Percentiles rank a stretch among this genome's conserved stretches.
Evolutionary conservation across 805 yeast species (phyloP).

Genomic region (Candida mattraensis): DNA sequence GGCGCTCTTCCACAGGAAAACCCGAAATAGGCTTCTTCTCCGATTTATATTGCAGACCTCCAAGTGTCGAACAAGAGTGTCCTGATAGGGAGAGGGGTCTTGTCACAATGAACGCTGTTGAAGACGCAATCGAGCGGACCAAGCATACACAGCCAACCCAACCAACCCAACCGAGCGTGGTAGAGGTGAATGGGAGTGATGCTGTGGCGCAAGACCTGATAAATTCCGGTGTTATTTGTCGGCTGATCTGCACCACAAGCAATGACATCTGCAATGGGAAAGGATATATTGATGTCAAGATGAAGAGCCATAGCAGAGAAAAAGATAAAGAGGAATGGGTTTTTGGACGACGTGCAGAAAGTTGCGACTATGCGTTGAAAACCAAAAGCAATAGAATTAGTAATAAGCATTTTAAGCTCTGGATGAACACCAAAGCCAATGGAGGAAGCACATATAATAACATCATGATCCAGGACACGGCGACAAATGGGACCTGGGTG

Average conservation of each 20-base stretch:
- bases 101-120: constrained; percentile 6
- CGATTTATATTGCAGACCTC: too few species aligned
- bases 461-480: constrained; percentile 64
- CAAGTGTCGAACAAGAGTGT: too few species aligned
- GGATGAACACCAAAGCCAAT: constrained; percentile 52
- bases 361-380: constrained; percentile 62
- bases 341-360: constrained; percentile 66
- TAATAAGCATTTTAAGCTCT: constrained; percentile 66
- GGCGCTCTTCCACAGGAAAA: too few species aligned
- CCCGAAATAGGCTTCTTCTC: too few species aligned
- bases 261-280: constrained; percentile 23
- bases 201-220: constrained; percentile 27
- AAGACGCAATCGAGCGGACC: constrained; percentile 9
- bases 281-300: constrained; percentile 33
- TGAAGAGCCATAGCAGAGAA: constrained; percentile 15
- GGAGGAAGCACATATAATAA: constrained; percentile 35
- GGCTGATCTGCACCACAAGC: constrained; percentile 35
- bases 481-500: constrained; percentile 92
- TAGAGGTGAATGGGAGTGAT: constrained; percentile 26
- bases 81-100: too few species aligned
- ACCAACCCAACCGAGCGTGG: constrained; percentile 38
- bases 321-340: constrained; percentile 33
- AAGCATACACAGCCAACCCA: constrained; percentile 34
- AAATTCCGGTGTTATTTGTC: constrained; percentile 34
- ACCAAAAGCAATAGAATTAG: constrained; percentile 65